Conservation (phyloP, 306 rosid genomes). For the Begonia peltatifolia region DNA sequence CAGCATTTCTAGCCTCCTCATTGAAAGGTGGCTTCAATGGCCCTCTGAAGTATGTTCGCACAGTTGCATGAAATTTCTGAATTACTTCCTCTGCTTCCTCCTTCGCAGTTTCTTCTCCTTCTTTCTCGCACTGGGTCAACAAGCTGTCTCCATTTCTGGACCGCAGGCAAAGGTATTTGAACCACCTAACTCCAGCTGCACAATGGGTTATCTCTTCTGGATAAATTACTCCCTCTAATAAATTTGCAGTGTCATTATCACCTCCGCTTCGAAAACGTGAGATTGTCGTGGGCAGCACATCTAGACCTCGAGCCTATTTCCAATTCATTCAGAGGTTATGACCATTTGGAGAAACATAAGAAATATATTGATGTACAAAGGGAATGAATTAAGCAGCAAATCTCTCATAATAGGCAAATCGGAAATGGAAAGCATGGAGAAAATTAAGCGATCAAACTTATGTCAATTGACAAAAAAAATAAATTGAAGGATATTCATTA, state of each 20-base stretch:
- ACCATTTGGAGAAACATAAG: neutral
- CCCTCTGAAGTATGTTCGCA: constrained; percentile 61
- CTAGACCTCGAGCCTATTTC: constrained; percentile 70
- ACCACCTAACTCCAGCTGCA: constrained; percentile 82
- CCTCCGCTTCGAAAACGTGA: constrained; percentile 53
- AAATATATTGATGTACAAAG: no score
- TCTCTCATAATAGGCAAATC: neutral
- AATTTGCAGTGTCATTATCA: constrained; percentile 47
- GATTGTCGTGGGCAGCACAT: constrained; percentile 74
- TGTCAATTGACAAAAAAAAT: no score
- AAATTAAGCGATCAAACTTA: neutral
- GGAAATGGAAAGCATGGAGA: neutral
- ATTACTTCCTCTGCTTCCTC: constrained; percentile 30
- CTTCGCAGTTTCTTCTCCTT: constrained; percentile 6
- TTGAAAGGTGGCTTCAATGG: constrained; percentile 87
- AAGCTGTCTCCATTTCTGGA: constrained; percentile 7
- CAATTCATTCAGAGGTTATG: neutral
- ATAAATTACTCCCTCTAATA: constrained; percentile 63
- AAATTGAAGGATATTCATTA: neutral
- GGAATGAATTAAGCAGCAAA: neutral
- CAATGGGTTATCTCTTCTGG: constrained; percentile 87
- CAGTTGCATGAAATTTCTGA: constrained; percentile 52
- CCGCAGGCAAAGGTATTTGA: constrained; percentile 52
- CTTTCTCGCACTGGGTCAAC: constrained; percentile 8
- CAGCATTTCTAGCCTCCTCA: constrained; percentile 61